Base-by-base conservation (phyloP, 352 stramenopile genomes). In the Hyphochytrium catenoides region DNA sequence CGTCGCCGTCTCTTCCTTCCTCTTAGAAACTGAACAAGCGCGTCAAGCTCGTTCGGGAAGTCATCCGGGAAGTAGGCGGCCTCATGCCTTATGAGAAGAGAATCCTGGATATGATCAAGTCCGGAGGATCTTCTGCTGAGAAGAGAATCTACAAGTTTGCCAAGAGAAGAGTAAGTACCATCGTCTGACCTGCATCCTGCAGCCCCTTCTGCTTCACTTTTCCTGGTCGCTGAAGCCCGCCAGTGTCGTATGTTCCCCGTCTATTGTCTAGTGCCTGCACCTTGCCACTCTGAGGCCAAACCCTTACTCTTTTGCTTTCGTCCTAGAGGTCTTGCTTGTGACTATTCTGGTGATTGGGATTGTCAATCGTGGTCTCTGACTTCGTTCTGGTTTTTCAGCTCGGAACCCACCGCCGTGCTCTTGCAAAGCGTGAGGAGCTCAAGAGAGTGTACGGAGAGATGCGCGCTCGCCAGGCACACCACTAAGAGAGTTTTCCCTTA, bases 101-200 rank as follows among this genome's bases (percentile, higher is more conserved):
- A 52, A 94, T 97, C 52, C 75, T 98, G 48, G 91, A 98, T 79
- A 95, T 98, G 83, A 95, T 98, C 76, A 98, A 97, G 81, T 92
- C 78, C 44, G 82, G 83, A 47, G 85, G 85, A 54, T 89, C 73
- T 51, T 85, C 76, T 47, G 82, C 83, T 31, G 88, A 97, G 50
- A 97, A 97, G 79, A 78, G 87, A 56, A 85, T 96, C 62, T 97
- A 97, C 83, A 96, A 96, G 74, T 95, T 94, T 61, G 88, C 86
- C 54, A 96, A 96, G 75, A 85, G 89, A 60, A 61, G 72, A 54
- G 66, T 84, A 78, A 57, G 67, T 77, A 48, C 4, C 23, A 15
- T 41, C 16, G n/a, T 44, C 8, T 18, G 16, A 6, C 26, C 27
- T 28, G 2, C 24, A 26, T n/a, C n/a, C n/a, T n/a, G n/a, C n/a